Percentiles rank a stretch among this genome's conserved stretches.
phyloP scores from a whole-genome alignment of 805 yeast species.

The Starmerella geochares region DNA sequence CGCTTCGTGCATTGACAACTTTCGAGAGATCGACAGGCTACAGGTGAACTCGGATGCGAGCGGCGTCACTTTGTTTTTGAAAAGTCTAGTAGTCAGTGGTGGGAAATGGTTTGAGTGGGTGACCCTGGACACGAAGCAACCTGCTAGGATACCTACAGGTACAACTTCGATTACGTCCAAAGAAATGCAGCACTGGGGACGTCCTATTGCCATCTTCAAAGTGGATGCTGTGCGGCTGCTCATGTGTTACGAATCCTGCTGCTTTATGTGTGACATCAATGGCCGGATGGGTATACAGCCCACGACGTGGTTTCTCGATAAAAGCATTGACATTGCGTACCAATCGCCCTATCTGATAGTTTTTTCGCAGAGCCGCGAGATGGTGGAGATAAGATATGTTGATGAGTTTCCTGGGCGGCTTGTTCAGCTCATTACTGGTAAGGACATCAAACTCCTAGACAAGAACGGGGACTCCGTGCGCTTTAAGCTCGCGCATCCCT shows the following conservation, averaged over 20 bases:
- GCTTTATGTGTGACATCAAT: slow-evolving; percentile 50
- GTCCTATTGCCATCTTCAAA: slow-evolving; percentile 41
- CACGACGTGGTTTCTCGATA: slow-evolving; percentile 36
- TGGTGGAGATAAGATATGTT: slow-evolving; percentile 59
- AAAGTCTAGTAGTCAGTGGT: slow-evolving; percentile 51
- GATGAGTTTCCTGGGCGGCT: slow-evolving; percentile 27
- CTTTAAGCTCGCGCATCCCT: slow-evolving; percentile 55
- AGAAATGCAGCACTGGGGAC: slow-evolving; percentile 30
- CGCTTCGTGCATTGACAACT: slow-evolving; percentile 33
- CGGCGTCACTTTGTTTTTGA: slow-evolving; percentile 54
- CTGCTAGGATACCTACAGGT: slow-evolving; percentile 45
- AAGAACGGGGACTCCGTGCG: slow-evolving; percentile 34
- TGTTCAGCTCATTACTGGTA: slow-evolving; percentile 62
- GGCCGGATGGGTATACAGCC: slow-evolving; percentile 35
- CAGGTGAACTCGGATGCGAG: slow-evolving; percentile 47
- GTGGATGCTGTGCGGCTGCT: slow-evolving; percentile 45
- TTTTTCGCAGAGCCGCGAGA: slow-evolving; percentile 45
- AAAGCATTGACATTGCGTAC: slow-evolving; percentile 32
- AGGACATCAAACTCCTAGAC: slow-evolving; percentile 45
- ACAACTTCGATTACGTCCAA: background rate
- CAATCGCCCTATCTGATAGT: slow-evolving; percentile 40
- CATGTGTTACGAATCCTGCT: slow-evolving; percentile 60
- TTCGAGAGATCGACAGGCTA: slow-evolving; percentile 40
- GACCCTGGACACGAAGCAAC: slow-evolving; percentile 47
- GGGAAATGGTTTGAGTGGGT: slow-evolving; percentile 57